These are phyloP conservation scores for Cordyceps cicadae DNA, from an alignment of 2,329 filamentous ascomycete species.

Conservation along the genomic window DNA sequence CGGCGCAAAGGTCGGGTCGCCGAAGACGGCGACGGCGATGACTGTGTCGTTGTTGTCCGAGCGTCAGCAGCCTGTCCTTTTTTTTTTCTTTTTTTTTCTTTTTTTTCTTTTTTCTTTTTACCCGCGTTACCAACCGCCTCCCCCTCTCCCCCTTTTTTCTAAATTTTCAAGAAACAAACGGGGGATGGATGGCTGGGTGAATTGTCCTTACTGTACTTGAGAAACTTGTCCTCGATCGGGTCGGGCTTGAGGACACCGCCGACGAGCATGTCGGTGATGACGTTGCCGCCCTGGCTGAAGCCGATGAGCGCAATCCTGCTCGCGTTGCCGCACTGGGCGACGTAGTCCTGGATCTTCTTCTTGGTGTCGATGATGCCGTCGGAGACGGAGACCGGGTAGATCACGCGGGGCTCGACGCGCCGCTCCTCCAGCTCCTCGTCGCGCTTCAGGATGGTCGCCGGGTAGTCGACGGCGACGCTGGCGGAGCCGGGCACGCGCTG, in stretches of 20 bases:
- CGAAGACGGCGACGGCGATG: conserved; percentile 12
- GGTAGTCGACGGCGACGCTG: conserved; percentile 13
- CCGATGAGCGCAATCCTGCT: conserved; percentile 12
- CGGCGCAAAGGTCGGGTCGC: conserved; percentile 12
- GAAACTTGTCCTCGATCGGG: conserved; percentile 7
- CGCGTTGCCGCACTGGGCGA: conserved; percentile 6
- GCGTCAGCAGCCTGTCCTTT: background rate
- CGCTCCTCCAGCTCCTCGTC: background rate
- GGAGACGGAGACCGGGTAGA: conserved; percentile 11
- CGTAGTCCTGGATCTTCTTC: conserved; percentile 12
- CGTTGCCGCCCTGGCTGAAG: conserved; percentile 13
- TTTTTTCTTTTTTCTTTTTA: no score
- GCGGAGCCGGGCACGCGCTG: conserved; percentile 8
- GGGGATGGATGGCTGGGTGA: background rate
- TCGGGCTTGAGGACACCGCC: conserved; percentile 12
- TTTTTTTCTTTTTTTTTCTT: no score
- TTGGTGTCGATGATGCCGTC: conserved; percentile 11
- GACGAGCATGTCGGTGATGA: conserved; percentile 12
- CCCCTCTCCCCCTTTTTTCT: no score
- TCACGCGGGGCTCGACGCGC: background rate
- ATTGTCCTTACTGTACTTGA: conserved; percentile 9
- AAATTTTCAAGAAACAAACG: no score
- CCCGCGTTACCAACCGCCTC: no score
- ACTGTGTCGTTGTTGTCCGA: background rate
- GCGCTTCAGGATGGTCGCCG: conserved; percentile 5